phyloP scores from a whole-genome alignment of 2,329 filamentous ascomycete species.

The Fusarium verrucosum region DNA sequence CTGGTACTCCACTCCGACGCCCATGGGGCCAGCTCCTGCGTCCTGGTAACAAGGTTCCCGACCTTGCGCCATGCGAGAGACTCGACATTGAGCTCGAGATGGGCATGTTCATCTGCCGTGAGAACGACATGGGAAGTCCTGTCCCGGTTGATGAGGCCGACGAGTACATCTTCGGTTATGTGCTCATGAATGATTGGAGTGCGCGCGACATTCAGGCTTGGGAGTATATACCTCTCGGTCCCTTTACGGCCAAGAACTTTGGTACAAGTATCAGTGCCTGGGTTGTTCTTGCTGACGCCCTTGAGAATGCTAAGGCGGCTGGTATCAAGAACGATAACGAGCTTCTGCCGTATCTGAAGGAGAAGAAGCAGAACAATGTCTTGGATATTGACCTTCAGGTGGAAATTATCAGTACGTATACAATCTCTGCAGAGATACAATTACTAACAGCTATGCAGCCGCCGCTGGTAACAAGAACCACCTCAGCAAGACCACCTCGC shows the following conservation, averaged over 20 bases:
- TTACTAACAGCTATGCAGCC: constrained; percentile 38
- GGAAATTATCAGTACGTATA: constrained; percentile 51
- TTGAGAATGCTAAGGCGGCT: constrained; percentile 48
- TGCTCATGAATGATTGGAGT: constrained; percentile 72
- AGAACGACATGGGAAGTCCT: constrained; percentile 73
- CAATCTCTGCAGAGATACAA: fast-evolving
- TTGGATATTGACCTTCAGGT: constrained; percentile 53
- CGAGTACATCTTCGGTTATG: constrained; percentile 75
- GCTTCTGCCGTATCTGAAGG: constrained; percentile 60
- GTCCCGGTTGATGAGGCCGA: constrained; percentile 73
- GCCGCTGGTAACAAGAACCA: constrained; percentile 46
- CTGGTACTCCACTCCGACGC: constrained; percentile 75
- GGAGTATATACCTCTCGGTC: constrained; percentile 70
- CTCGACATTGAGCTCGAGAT: constrained; percentile 84
- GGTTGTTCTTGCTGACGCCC: constrained; percentile 68
- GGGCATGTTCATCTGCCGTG: constrained; percentile 75
- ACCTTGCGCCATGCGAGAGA: constrained; percentile 66
- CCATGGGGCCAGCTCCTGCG: constrained; percentile 77
- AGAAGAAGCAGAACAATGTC: constrained; percentile 56
- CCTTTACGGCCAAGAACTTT: constrained; percentile 70
- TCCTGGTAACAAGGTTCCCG: constrained; percentile 56
- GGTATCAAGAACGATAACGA: constrained; percentile 48
- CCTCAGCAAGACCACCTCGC: constrained; percentile 50
- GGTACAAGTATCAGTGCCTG: constrained; percentile 69
- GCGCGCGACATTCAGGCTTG: constrained; percentile 69